These are phyloP conservation scores for Xylariales sp. DNA, from an alignment of 2,329 filamentous ascomycete species.

Conservation along the genomic window DNA sequence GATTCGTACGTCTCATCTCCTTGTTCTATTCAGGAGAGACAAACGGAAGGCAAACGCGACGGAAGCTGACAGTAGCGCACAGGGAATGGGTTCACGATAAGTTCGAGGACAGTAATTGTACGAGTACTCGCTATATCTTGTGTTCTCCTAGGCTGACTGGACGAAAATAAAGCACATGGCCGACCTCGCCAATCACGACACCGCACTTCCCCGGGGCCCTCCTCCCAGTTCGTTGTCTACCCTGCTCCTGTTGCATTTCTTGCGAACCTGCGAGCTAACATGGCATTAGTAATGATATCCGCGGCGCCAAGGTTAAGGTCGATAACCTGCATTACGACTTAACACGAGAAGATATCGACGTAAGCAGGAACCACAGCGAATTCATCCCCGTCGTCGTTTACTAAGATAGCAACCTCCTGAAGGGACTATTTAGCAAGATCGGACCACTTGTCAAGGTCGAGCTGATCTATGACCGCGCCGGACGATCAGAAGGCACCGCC, in stretches of 20 bases:
- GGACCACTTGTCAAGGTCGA: constrained; percentile 66
- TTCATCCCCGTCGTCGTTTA: no score
- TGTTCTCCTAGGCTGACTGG: neutral
- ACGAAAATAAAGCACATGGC: constrained; percentile 16
- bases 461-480: constrained; percentile 79
- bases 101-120: constrained; percentile 67
- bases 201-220: constrained; percentile 35
- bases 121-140: constrained; percentile 10
- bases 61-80: constrained; percentile 28
- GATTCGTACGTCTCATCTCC: constrained; percentile 54
- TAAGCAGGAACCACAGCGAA: constrained; percentile 33
- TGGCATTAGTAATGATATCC: constrained; percentile 37
- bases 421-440: constrained; percentile 77
- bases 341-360: constrained; percentile 76
- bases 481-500: constrained; percentile 79
- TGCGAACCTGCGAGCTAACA: neutral
- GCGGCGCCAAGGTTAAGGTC: constrained; percentile 70
- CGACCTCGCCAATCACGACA: constrained; percentile 16
- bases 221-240: constrained; percentile 6
- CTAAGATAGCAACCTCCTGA: no score
- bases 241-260: neutral
- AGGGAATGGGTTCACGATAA: constrained; percentile 93
- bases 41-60: constrained; percentile 4
- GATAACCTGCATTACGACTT: constrained; percentile 93
- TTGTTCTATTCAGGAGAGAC: neutral